phyloP scores from a whole-genome alignment of 2,329 filamentous ascomycete genomes.

The Talaromyces amestolkiae region DNA sequence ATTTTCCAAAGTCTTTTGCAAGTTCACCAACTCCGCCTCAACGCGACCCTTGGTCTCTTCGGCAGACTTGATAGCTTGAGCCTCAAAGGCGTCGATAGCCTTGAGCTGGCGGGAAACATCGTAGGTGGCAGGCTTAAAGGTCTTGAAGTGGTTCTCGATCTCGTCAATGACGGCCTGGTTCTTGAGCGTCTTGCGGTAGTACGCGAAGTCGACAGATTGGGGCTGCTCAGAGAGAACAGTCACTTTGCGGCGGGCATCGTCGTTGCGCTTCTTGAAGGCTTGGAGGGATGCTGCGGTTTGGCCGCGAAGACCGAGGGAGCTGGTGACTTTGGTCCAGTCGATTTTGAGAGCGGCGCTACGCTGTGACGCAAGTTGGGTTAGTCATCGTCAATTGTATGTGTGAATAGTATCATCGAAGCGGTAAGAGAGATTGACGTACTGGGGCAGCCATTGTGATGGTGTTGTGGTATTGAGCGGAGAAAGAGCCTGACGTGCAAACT shows the following conservation, averaged over 20 bases:
- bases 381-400: constrained; percentile 17
- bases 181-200: constrained; percentile 91
- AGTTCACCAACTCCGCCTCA: constrained; percentile 87
- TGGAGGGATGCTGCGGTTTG: constrained; percentile 88
- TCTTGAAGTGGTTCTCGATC: constrained; percentile 91
- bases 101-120: constrained; percentile 92
- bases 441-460: constrained; percentile 27
- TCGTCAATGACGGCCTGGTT: constrained; percentile 94
- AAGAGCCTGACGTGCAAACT: constrained; percentile 20
- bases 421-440: constrained; percentile 29
- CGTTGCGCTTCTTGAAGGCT: constrained; percentile 99
- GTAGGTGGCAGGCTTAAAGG: constrained; percentile 90
- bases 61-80: constrained; percentile 93
- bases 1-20: constrained; percentile 93
- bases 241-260: constrained; percentile 94
- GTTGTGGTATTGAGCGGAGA: constrained; percentile 21
- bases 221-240: constrained; percentile 78
- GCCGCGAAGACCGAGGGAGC: constrained; percentile 92
- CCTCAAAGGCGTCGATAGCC: constrained; percentile 97
- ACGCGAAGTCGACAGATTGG: constrained; percentile 83
- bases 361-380: constrained; percentile 50
- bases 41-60: constrained; percentile 96
- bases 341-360: constrained; percentile 98
- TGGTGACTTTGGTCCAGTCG: constrained; percentile 95
- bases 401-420: neutral